These are phyloP conservation scores for Raphanus hybrid DNA, from an alignment of 441 rosid species.

Conservation along the genomic window DNA sequence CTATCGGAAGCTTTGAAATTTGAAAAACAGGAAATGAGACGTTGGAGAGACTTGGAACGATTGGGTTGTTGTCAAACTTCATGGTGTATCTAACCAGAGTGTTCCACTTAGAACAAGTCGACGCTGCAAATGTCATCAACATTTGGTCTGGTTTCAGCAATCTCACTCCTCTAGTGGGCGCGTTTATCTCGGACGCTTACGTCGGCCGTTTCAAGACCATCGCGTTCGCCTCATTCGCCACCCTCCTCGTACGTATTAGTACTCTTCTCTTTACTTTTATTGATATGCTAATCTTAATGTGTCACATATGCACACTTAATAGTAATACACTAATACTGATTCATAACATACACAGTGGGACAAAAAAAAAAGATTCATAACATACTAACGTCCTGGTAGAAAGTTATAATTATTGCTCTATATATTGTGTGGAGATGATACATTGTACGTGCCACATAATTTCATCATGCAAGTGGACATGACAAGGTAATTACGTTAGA, in stretches of 20 bases:
- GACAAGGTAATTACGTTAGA: no score
- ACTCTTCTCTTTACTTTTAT: background rate
- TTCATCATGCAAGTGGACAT: no score
- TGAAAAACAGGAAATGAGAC: conserved; percentile 73
- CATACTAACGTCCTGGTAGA: conserved; percentile 1
- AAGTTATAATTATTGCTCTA: conserved; percentile 12
- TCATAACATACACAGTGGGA: background rate
- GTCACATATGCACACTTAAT: conserved; percentile 7
- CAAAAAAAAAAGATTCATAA: background rate
- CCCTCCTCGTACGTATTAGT: conserved; percentile 54
- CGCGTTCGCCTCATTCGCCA: conserved; percentile 61
- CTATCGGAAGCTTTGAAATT: background rate
- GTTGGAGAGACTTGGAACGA: conserved; percentile 78
- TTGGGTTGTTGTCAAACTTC: conserved; percentile 69
- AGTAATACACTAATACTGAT: background rate
- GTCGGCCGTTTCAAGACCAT: conserved; percentile 70
- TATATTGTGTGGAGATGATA: no score
- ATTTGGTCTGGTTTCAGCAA: conserved; percentile 76
- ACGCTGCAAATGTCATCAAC: conserved; percentile 60
- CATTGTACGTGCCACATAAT: no score
- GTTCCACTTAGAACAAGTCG: conserved; percentile 63
- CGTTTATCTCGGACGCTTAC: conserved; percentile 68
- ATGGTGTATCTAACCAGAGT: conserved; percentile 70
- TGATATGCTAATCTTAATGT: conserved; percentile 6
- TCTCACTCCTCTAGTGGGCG: conserved; percentile 73